A percentile compares a stretch with the other conserved stretches of the same genome.
Evolutionary conservation across 1,284 basidiomycete genomes (phyloP).

Genomic region (Apiotrichum veenhuisii): DNA sequence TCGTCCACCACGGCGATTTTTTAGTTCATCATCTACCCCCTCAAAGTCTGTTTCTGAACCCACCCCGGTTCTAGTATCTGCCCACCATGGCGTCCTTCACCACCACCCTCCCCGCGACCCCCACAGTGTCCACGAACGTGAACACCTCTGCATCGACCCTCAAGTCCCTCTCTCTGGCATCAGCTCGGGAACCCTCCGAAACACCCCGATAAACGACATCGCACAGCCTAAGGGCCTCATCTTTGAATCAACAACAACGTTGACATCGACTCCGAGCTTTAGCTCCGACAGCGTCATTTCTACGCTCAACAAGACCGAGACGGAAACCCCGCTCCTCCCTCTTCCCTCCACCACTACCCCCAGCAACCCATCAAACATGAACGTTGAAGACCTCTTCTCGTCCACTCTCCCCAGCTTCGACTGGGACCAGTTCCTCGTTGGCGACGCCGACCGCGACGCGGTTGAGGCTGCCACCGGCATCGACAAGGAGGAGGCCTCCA

Average conservation of each 20-base stretch:
- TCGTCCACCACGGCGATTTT: conserved; percentile 18
- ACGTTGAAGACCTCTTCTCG: conserved; percentile 13
- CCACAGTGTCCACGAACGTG: conserved; percentile 6
- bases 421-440: conserved; percentile 33
- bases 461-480: conserved; percentile 3
- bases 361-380: conserved; percentile 14
- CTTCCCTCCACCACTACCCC: background rate
- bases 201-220: conserved; percentile 8
- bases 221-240: conserved; percentile 9
- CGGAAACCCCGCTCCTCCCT: background rate
- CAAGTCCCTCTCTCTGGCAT: conserved; percentile 6
- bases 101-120: conserved; percentile 6
- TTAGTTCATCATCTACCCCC: conserved; percentile 7
- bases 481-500: conserved; percentile 9
- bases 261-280: conserved; percentile 4
- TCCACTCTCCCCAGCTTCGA: conserved; percentile 21
- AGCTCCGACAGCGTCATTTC: conserved; percentile 1
- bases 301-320: conserved; percentile 4
- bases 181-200: conserved; percentile 3
- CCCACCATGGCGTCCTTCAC: conserved; percentile 24
- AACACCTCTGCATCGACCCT: background rate
- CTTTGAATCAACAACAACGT: background rate
- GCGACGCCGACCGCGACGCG: conserved; percentile 23
- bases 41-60: conserved; percentile 16
- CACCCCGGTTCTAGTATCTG: conserved; percentile 16